phyloP scores from a whole-genome alignment of 805 yeast genomes.

The Komagataella ulmi region DNA sequence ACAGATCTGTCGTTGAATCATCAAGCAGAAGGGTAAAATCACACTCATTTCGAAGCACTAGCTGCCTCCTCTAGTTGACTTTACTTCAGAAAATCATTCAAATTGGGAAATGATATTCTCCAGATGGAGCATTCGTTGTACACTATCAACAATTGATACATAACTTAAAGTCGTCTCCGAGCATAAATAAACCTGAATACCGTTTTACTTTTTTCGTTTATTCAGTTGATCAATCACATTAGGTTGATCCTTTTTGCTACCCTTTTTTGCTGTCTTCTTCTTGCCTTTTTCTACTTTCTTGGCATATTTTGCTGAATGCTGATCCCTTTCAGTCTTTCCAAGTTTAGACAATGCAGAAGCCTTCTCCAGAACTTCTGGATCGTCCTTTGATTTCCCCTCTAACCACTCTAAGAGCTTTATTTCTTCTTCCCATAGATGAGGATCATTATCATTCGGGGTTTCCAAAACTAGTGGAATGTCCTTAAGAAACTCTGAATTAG shows the following conservation, averaged over 20 bases:
- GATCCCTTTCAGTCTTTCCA: slow-evolving; percentile 63
- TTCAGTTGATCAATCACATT: neutral
- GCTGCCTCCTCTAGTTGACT: no score
- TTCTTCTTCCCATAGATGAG: slow-evolving; percentile 62
- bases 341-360: slow-evolving; percentile 31
- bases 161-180: neutral
- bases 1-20: no score
- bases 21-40: no score
- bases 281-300: slow-evolving; percentile 28
- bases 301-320: slow-evolving; percentile 52
- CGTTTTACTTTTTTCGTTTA: neutral
- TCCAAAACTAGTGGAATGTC: slow-evolving; percentile 75
- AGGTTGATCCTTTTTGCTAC: neutral
- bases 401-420: slow-evolving; percentile 77
- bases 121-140: no score
- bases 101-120: no score
- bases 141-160: neutral
- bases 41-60: no score
- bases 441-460: slow-evolving; percentile 67
- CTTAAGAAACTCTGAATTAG: slow-evolving; percentile 50
- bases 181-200: neutral
- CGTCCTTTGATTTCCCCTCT: slow-evolving; percentile 38
- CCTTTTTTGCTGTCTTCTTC: slow-evolving; percentile 6
- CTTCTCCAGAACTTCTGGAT: slow-evolving; percentile 39
- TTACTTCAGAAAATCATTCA: no score